phyloP scores from a whole-genome alignment of 106 monocot species.

The Acanthochlamys bracteata region DNA sequence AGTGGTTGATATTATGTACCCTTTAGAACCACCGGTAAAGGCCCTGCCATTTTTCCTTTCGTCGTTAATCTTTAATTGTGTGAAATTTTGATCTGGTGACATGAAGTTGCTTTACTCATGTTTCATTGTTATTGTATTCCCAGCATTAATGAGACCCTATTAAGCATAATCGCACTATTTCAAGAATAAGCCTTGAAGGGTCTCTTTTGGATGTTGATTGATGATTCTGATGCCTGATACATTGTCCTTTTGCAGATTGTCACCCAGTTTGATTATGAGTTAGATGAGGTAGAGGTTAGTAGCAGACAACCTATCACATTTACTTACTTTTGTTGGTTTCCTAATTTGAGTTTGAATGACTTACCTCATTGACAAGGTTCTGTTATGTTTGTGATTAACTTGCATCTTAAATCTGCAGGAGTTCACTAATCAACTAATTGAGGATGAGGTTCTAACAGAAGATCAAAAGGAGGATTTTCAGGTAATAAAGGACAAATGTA shows the following conservation, averaged over 20 bases:
- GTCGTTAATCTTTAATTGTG: background rate
- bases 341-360: background rate
- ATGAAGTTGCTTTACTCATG: too few species aligned
- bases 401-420: constrained; percentile 31
- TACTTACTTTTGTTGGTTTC: background rate
- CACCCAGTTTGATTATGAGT: constrained; percentile 65
- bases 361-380: background rate
- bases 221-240: background rate
- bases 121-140: too few species aligned
- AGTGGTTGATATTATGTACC: constrained; percentile 64
- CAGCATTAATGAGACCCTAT: too few species aligned
- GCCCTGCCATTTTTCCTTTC: too few species aligned
- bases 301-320: background rate
- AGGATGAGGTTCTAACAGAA: constrained; percentile 50
- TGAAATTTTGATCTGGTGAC: too few species aligned
- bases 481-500: constrained; percentile 22
- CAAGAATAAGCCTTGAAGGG: too few species aligned
- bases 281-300: constrained; percentile 55
- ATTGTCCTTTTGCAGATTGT: constrained; percentile 39
- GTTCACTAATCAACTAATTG: constrained; percentile 44
- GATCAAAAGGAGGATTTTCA: constrained; percentile 79
- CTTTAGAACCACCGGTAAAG: constrained; percentile 59
- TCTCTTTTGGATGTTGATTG: too few species aligned
- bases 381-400: background rate
- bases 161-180: too few species aligned